A percentile compares a stretch with the other conserved stretches of the same genome.
These are phyloP conservation scores for Primulina huaijiensis DNA, from an alignment of 257 asterid genomes.

Conservation along the genomic window DNA sequence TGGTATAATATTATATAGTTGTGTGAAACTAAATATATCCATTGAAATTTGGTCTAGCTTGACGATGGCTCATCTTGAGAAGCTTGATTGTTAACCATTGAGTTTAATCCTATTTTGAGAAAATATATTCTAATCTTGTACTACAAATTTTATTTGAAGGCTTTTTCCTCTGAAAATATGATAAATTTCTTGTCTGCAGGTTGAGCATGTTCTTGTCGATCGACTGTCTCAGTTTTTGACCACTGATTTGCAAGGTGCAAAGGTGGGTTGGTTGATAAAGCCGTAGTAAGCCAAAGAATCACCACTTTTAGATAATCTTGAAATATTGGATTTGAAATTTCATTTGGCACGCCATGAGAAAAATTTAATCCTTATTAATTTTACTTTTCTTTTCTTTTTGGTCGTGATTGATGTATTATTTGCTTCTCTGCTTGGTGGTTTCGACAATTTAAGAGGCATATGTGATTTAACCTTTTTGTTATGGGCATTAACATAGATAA, in stretches of 20 bases:
- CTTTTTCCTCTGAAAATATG: constrained; percentile 27
- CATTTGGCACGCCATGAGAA: not conserved
- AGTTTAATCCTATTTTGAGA: constrained; percentile 20
- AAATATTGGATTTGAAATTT: constrained; percentile 9
- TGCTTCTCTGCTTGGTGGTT: not conserved
- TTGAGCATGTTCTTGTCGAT: constrained; percentile 92
- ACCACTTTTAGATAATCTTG: constrained; percentile 6
- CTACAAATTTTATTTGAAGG: constrained; percentile 4
- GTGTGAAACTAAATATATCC: constrained; percentile 13
- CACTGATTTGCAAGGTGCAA: constrained; percentile 86
- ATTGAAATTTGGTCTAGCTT: not conserved
- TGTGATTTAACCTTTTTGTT: not conserved
- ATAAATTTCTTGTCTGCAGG: constrained; percentile 46
- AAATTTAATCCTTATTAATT: not conserved
- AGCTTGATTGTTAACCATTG: constrained; percentile 2
- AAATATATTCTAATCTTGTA: constrained; percentile 13
- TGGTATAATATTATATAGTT: not conserved
- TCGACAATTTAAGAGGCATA: not conserved
- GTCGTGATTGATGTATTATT: not conserved
- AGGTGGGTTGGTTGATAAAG: constrained; percentile 46
- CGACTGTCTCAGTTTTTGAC: constrained; percentile 82
- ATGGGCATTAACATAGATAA: not conserved
- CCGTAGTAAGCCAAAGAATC: constrained; percentile 17
- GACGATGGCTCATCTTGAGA: constrained; percentile 16
- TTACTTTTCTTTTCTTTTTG: not conserved